Percentiles rank a stretch among this genome's conserved stretches.
Evolutionary conservation across 768 basidiomycete genomes (phyloP).

Genomic region (Leucogyrophana mollusca): DNA sequence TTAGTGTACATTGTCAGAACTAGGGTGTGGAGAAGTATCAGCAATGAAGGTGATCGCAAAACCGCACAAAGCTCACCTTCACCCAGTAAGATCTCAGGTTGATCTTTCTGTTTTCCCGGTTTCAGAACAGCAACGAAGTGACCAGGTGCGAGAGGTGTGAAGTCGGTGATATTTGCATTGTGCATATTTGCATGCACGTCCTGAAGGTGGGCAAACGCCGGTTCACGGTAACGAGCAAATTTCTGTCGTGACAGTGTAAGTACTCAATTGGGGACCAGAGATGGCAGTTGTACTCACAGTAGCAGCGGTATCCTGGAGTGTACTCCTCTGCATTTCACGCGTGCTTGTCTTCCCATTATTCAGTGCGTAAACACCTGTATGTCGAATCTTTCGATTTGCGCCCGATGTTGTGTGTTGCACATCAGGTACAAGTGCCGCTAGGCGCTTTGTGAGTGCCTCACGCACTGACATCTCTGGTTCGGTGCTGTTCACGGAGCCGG

Average conservation of each 20-base stretch:
- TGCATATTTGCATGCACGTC: slow-evolving; percentile 11
- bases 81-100: no score
- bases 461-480: not conserved
- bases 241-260: not conserved
- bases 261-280: no score
- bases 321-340: slow-evolving; percentile 7
- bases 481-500: not conserved
- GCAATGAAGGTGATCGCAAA: no score
- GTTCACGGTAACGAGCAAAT: slow-evolving; percentile 1
- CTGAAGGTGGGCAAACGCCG: slow-evolving; percentile 5
- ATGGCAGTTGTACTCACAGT: slow-evolving; percentile 1
- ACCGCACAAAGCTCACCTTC: no score
- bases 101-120: no score
- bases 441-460: slow-evolving; percentile 3
- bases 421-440: slow-evolving; percentile 5
- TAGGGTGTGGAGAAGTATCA: no score
- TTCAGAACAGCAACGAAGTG: no score
- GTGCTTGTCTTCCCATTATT: not conserved
- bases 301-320: slow-evolving; percentile 6
- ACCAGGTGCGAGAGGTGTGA: no score
- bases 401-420: slow-evolving; percentile 7
- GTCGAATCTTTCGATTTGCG: slow-evolving; percentile 2
- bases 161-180: no score
- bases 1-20: no score
- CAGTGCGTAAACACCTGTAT: not conserved